phyloP scores from a whole-genome alignment of 495 filamentous ascomycete genomes.

The Xylaria longipes region DNA sequence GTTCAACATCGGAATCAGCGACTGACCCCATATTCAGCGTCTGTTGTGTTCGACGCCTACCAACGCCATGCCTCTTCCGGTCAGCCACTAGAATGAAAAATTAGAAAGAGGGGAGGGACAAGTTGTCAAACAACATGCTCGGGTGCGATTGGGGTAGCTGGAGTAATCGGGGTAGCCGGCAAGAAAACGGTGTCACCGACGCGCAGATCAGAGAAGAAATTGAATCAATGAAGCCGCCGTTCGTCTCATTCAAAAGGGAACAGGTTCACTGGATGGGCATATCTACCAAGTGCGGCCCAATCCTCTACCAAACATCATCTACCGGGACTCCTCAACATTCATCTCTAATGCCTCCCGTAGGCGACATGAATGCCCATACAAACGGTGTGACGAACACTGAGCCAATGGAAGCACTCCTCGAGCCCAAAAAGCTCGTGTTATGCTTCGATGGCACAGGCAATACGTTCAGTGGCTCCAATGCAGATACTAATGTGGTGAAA shows the following conservation, averaged over 20 bases:
- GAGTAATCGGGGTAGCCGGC: background rate
- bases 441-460: conserved; percentile 58
- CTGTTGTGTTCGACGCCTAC: background rate
- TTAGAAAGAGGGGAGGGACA: background rate
- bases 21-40: too few species aligned
- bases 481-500: conserved; percentile 55
- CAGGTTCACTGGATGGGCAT: background rate
- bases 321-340: background rate
- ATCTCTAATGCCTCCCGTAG: background rate
- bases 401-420: background rate
- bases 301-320: background rate
- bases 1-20: background rate
- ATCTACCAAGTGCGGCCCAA: background rate
- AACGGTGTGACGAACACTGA: conserved; percentile 4
- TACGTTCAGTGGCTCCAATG: conserved; percentile 44
- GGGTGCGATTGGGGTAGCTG: background rate
- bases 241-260: background rate
- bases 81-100: background rate
- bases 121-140: background rate
- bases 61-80: background rate
- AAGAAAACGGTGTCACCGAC: background rate
- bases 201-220: background rate
- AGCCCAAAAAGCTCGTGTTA: conserved; percentile 44
- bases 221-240: background rate
- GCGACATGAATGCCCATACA: background rate